Conservation (phyloP, 2,329 filamentous ascomycete species). For the Pseudogymnoascus sp. region DNA sequence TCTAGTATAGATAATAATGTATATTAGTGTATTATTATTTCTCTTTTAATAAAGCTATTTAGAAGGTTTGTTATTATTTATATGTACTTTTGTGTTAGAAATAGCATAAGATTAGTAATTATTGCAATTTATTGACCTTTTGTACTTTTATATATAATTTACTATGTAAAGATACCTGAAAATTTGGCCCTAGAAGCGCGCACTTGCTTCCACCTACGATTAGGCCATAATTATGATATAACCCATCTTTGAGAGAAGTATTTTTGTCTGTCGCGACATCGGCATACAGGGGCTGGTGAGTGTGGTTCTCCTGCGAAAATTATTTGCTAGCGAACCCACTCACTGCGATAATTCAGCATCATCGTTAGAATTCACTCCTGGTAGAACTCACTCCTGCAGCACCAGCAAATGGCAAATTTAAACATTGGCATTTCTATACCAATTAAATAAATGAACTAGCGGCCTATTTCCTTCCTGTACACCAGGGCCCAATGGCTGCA, state of each 20-base stretch:
- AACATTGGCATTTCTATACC: constrained; percentile 1
- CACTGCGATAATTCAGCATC: background rate
- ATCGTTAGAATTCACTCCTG: background rate
- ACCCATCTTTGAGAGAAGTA: background rate
- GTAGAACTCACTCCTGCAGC: background rate
- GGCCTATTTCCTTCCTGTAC: constrained; percentile 3
- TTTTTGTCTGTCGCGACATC: background rate
- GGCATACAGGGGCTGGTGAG: background rate
- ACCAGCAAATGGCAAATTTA: background rate
- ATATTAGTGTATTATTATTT: background rate
- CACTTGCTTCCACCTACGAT: no score
- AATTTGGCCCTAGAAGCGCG: no score
- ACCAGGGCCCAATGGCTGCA: constrained; percentile 9
- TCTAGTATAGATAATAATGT: background rate
- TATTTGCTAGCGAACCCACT: background rate
- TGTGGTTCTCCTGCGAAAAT: background rate
- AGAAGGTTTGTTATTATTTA: background rate
- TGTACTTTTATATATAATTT: no score
- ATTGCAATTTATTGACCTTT: no score
- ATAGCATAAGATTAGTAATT: background rate
- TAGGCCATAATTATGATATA: background rate
- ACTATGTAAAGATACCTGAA: no score
- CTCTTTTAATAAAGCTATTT: background rate
- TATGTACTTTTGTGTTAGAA: background rate
- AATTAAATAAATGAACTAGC: background rate